These are phyloP conservation scores for Platismatia glauca DNA, from an alignment of 495 filamentous ascomycete species.

Conservation along the genomic window DNA sequence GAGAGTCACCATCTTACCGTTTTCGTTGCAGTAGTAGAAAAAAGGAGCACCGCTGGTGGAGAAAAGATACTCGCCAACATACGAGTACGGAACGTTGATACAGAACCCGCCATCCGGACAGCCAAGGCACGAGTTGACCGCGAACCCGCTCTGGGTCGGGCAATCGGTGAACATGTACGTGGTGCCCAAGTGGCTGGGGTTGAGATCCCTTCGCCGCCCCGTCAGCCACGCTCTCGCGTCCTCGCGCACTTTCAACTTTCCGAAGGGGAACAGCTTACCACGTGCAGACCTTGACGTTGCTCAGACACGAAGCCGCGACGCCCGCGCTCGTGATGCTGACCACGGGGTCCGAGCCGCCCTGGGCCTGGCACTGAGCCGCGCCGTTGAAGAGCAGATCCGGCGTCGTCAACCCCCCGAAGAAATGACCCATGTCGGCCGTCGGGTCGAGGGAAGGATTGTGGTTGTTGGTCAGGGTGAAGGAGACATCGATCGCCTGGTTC, in stretches of 20 bases:
- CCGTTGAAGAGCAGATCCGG: constrained; percentile 7
- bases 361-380: constrained; percentile 6
- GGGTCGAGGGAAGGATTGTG: not conserved
- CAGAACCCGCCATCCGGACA: not conserved
- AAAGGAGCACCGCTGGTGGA: not conserved
- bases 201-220: not conserved
- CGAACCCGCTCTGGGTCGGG: not conserved
- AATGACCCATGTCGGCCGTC: not conserved
- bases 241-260: not conserved
- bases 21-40: not conserved
- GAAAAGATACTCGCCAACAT: not conserved
- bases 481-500: constrained; percentile 4
- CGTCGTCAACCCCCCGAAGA: constrained; percentile 6
- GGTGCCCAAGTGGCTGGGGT: not conserved
- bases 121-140: not conserved
- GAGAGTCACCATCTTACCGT: not conserved
- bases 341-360: constrained; percentile 2
- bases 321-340: not conserved
- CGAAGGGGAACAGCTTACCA: not conserved
- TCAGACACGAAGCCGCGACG: constrained; percentile 1
- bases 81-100: not conserved
- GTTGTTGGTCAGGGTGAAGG: not conserved
- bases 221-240: not conserved
- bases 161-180: constrained; percentile 5
- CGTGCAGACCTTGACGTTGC: constrained; percentile 6